phyloP scores from a whole-genome alignment of 176 grass and related monocot genomes.

The Rhynchospora tenuis region DNA sequence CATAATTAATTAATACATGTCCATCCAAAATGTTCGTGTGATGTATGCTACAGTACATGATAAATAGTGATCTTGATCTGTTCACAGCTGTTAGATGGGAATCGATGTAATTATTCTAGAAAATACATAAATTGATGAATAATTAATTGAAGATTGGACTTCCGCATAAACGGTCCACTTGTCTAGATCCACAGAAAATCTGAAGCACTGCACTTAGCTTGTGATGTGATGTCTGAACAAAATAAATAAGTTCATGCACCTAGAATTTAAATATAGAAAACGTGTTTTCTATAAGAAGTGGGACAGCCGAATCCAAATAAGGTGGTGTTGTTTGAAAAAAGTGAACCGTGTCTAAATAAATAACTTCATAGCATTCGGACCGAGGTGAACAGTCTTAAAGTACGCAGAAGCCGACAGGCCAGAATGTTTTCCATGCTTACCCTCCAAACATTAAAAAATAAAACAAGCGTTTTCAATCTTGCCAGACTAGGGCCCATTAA shows the following conservation, averaged over 20 bases:
- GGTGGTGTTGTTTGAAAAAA: background rate
- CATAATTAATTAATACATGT: background rate
- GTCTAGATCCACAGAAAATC: background rate
- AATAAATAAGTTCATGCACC: background rate
- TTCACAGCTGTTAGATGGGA: no score
- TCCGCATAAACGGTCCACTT: background rate
- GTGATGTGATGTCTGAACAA: slow-evolving; percentile 2
- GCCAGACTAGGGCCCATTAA: background rate
- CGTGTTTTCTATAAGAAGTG: background rate
- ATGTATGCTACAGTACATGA: no score
- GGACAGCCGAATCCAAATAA: background rate
- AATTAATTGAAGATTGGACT: no score
- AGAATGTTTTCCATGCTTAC: background rate
- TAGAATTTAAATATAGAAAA: background rate
- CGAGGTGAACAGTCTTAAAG: background rate
- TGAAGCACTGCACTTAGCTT: background rate
- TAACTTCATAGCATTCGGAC: background rate
- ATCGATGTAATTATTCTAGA: no score
- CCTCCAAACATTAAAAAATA: background rate
- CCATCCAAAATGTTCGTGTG: no score
- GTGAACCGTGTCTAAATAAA: background rate
- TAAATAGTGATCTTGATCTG: no score
- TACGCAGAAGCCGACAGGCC: background rate
- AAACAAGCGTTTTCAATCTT: background rate
- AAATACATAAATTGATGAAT: no score